These are phyloP conservation scores for Fomitopsis serialis DNA, from an alignment of 768 basidiomycete genomes.

Conservation along the genomic window DNA sequence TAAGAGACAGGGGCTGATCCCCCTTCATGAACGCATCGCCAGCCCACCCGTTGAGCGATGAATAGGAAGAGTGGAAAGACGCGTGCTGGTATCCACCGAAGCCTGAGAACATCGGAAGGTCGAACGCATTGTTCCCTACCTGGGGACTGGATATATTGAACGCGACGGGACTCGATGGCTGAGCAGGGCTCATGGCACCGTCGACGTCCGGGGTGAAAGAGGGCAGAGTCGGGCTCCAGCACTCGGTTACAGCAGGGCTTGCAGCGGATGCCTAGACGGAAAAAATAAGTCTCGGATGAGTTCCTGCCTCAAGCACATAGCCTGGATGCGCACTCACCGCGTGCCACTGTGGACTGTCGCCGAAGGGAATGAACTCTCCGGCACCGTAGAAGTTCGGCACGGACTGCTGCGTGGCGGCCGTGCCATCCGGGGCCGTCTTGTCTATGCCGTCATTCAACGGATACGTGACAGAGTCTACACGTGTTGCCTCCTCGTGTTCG, in stretches of 20 bases:
- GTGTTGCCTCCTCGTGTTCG: slow-evolving; percentile 8
- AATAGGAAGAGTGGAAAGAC: slow-evolving; percentile 18
- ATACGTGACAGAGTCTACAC: slow-evolving; percentile 1
- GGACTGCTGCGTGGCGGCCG: background rate
- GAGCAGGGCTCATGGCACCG: slow-evolving; percentile 9
- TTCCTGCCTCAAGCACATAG: background rate
- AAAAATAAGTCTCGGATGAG: background rate
- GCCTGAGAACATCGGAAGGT: background rate
- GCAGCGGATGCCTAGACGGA: slow-evolving; percentile 2
- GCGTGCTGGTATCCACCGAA: background rate
- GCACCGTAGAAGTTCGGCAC: background rate
- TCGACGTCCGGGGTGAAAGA: slow-evolving; percentile 11
- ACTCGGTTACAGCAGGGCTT: slow-evolving; percentile 1
- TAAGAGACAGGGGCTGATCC: background rate
- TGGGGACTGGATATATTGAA: slow-evolving; percentile 3
- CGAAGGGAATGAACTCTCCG: background rate
- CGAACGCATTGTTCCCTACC: slow-evolving; percentile 3
- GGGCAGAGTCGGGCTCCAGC: slow-evolving; percentile 10
- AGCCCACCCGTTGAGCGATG: slow-evolving; percentile 24
- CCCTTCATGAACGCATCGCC: slow-evolving; percentile 10
- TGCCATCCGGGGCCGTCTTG: background rate
- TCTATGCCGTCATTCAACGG: background rate
- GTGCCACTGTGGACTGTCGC: background rate
- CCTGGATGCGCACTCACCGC: background rate
- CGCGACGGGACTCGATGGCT: slow-evolving; percentile 6